Evolutionary conservation across 2,329 filamentous ascomycete genomes (phyloP).

Genomic region (Hypoxylon sp.): DNA sequence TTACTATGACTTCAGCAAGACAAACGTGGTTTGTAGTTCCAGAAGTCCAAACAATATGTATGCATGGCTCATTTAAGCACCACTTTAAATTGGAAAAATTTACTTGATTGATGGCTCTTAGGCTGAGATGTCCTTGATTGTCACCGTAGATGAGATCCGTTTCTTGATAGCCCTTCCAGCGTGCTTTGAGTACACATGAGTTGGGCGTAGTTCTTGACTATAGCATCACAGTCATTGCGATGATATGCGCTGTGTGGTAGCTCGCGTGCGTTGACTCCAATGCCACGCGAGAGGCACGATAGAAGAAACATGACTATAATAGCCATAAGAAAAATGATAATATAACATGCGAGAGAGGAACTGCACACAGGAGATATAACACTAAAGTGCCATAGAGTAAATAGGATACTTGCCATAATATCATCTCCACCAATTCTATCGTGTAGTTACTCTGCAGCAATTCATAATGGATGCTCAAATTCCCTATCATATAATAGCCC

Average conservation of each 20-base stretch:
- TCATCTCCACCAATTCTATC: not conserved
- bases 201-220: not conserved
- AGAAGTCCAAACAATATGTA: not conserved
- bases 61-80: not conserved
- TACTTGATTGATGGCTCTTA: not conserved
- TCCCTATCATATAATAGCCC: not conserved
- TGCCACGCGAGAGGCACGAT: too few species aligned
- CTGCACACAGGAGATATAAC: too few species aligned
- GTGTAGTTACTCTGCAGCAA: not conserved
- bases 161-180: not conserved
- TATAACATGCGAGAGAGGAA: too few species aligned
- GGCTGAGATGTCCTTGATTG: not conserved
- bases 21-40: not conserved
- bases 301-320: too few species aligned
- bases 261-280: not conserved
- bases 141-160: not conserved
- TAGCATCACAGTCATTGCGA: not conserved
- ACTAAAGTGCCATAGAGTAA: not conserved
- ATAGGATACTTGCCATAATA: not conserved
- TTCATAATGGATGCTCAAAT: not conserved
- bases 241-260: not conserved
- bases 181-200: not conserved
- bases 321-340: too few species aligned
- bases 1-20: not conserved
- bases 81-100: not conserved